Conservation (phyloP, 164 flowering plant genomes). For the Vitis amurensis region DNA sequence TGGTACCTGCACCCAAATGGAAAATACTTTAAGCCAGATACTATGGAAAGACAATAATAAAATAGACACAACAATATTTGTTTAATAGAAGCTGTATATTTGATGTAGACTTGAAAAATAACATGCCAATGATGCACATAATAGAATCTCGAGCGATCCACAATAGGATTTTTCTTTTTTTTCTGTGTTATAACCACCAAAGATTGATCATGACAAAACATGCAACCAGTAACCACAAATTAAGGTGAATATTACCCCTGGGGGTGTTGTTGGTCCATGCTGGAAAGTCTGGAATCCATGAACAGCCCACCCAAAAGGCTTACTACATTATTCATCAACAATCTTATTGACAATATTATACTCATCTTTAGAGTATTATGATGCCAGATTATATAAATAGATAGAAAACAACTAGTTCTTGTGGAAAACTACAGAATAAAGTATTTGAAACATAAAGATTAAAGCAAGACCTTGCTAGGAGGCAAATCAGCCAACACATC, state of each 20-base stretch:
- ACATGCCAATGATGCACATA: background rate
- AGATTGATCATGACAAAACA: background rate
- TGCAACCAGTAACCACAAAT: background rate
- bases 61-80: background rate
- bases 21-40: background rate
- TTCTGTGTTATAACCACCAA: background rate
- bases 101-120: background rate
- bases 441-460: background rate
- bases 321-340: no score
- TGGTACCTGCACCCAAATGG: conserved; percentile 58
- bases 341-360: no score
- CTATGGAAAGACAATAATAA: background rate
- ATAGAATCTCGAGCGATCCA: no score
- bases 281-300: background rate
- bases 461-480: conserved; percentile 54
- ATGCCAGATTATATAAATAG: no score
- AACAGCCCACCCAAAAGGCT: no score
- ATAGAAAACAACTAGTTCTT: no score
- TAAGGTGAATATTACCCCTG: background rate
- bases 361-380: no score
- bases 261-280: background rate
- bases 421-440: background rate
- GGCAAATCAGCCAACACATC: conserved; percentile 49
- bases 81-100: background rate
- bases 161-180: background rate